Percentiles rank a stretch among this genome's conserved stretches.
These are phyloP conservation scores for Umbelopsis vinacea DNA, from an alignment of 192 early-diverging fungal species.

Conservation along the genomic window DNA sequence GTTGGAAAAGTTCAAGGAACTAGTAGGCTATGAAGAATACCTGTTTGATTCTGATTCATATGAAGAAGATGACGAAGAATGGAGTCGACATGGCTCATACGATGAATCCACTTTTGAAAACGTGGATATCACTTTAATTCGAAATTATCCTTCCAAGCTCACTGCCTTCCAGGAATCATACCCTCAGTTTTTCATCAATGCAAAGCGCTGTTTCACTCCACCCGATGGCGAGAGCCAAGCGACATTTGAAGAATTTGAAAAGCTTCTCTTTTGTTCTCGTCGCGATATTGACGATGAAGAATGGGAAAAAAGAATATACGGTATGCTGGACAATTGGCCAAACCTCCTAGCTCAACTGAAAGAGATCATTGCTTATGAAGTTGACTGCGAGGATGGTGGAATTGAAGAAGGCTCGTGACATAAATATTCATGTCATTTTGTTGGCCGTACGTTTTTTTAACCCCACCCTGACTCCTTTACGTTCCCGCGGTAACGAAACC, in stretches of 20 bases:
- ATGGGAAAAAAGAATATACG: constrained; percentile 41
- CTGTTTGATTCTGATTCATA: constrained; percentile 24
- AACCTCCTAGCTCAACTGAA: constrained; percentile 41
- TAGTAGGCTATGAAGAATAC: constrained; percentile 43
- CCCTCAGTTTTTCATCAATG: constrained; percentile 49
- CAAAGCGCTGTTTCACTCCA: not conserved
- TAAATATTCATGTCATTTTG: constrained; percentile 1
- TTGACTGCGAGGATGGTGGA: constrained; percentile 27
- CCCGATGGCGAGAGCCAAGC: not conserved
- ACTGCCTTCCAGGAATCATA: constrained; percentile 20
- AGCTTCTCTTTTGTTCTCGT: constrained; percentile 22
- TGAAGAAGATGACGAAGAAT: constrained; percentile 19
- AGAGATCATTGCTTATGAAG: constrained; percentile 47
- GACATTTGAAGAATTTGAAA: constrained; percentile 29
- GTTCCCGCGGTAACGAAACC: not conserved
- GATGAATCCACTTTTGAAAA: constrained; percentile 22
- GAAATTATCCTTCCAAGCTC: constrained; percentile 31
- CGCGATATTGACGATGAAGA: constrained; percentile 30
- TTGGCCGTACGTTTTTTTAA: not conserved
- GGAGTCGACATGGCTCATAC: not conserved
- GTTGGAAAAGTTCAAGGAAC: constrained; percentile 43
- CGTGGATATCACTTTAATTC: constrained; percentile 33
- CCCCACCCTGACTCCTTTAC: not conserved
- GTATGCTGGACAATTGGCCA: constrained; percentile 28
- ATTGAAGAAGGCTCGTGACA: constrained; percentile 12